phyloP scores from a whole-genome alignment of 352 stramenopile species.

The Phytophthora ohioensis region DNA sequence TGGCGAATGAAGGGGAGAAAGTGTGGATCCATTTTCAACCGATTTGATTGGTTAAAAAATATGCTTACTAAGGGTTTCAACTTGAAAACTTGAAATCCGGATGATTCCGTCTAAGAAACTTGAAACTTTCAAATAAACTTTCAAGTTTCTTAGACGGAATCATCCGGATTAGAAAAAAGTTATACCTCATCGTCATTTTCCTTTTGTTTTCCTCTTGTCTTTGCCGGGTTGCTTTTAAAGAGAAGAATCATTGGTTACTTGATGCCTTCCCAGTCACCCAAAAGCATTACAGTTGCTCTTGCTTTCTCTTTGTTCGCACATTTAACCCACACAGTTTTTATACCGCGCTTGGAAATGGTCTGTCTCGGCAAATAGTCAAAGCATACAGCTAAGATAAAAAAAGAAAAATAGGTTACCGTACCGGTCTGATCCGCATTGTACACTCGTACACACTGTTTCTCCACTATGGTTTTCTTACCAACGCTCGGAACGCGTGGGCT shows the following conservation, averaged over 20 bases:
- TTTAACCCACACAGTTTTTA: slow-evolving; percentile 12
- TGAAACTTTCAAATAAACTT: too few relatives aligned
- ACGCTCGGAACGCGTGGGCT: not conserved
- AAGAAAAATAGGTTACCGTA: not conserved
- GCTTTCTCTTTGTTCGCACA: slow-evolving; percentile 12
- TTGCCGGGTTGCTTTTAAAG: not conserved
- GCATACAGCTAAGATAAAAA: not conserved
- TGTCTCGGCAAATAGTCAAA: slow-evolving; percentile 1
- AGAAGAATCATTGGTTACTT: slow-evolving; percentile 1
- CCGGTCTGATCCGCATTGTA: slow-evolving; percentile 16
- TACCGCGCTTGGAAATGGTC: slow-evolving; percentile 3
- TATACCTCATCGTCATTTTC: not conserved
- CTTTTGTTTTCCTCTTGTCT: not conserved
- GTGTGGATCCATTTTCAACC: slow-evolving; percentile 13
- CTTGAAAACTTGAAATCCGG: too few relatives aligned
- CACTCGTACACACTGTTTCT: slow-evolving; percentile 3
- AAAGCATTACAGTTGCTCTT: slow-evolving; percentile 8
- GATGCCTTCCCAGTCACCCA: not conserved
- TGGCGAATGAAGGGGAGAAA: slow-evolving; percentile 14
- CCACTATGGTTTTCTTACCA: slow-evolving; percentile 1
- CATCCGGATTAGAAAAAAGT: too few relatives aligned
- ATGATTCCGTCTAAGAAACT: too few relatives aligned
- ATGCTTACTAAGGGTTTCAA: too few relatives aligned
- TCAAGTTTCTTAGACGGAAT: too few relatives aligned
- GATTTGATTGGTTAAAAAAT: slow-evolving; percentile 9